phyloP scores from a whole-genome alignment of 345 rosid genomes.

The Salix arbutifolia region DNA sequence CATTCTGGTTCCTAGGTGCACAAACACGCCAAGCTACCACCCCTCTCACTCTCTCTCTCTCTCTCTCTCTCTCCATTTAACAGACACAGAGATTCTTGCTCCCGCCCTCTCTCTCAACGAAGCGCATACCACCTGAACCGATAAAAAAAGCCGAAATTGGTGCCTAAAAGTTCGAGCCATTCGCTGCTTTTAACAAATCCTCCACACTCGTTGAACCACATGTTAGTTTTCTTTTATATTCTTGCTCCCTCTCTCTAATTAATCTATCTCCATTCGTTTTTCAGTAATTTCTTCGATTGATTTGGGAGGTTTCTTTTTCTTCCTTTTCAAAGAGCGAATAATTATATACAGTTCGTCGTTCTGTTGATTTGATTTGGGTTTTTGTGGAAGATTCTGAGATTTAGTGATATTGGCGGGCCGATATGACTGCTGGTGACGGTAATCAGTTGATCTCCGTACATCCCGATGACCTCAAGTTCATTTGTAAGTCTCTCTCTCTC shows the following conservation, averaged over 20 bases:
- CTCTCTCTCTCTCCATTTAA: background rate
- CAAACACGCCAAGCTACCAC: background rate
- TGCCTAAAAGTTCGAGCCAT: conserved; percentile 1
- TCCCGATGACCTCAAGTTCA: conserved; percentile 89
- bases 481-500: conserved; percentile 41
- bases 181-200: background rate
- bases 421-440: conserved; percentile 59
- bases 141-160: background rate
- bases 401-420: conserved; percentile 10
- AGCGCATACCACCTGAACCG: background rate
- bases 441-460: conserved; percentile 78
- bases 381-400: conserved; percentile 16
- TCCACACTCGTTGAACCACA: conserved; percentile 10
- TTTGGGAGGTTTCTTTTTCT: background rate
- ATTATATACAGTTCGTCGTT: conserved; percentile 2
- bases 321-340: conserved; percentile 4
- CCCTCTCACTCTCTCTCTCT: rapidly evolving
- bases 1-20: background rate
- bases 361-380: conserved; percentile 7
- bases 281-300: background rate
- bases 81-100: background rate
- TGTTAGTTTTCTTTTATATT: conserved; percentile 1
- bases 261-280: background rate
- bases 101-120: background rate
- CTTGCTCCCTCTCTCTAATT: background rate